These are phyloP conservation scores for Acacia pycnantha DNA, from an alignment of 331 rosid species.

Conservation along the genomic window DNA sequence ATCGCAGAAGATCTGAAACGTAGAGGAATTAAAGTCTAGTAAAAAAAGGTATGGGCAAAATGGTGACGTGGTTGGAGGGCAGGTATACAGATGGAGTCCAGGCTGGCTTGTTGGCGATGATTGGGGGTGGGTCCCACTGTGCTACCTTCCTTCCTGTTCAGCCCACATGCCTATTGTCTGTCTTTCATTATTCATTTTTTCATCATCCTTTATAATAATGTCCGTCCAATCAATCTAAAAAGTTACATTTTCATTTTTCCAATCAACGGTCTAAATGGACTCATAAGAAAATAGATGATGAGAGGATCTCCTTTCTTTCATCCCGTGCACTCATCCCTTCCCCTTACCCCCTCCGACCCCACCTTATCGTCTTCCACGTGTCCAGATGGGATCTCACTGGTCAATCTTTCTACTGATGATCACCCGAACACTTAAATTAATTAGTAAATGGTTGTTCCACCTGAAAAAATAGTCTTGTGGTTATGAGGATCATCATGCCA, in stretches of 20 bases:
- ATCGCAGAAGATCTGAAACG: neutral
- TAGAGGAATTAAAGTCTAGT: neutral
- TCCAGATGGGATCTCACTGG: neutral
- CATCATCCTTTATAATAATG: too few species aligned
- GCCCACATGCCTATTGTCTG: conserved; percentile 54
- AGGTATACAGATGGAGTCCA: conserved; percentile 46
- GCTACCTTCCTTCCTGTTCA: conserved; percentile 55
- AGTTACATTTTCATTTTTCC: too few species aligned
- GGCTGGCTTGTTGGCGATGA: conserved; percentile 72
- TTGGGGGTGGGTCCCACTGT: conserved; percentile 65
- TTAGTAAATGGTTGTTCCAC: too few species aligned
- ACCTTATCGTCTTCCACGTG: neutral
- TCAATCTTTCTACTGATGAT: neutral
- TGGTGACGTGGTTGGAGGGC: neutral
- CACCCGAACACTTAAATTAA: too few species aligned
- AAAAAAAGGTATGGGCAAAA: neutral
- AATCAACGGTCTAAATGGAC: too few species aligned
- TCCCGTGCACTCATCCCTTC: neutral
- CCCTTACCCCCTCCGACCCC: neutral
- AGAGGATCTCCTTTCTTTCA: too few species aligned
- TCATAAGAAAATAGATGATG: too few species aligned
- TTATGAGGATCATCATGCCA: too few species aligned
- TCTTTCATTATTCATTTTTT: too few species aligned
- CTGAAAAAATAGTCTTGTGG: too few species aligned
- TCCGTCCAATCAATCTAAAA: too few species aligned